Evolutionary conservation across 2,329 filamentous ascomycete species (phyloP).

Genomic region (Scytalidium lignicola): DNA sequence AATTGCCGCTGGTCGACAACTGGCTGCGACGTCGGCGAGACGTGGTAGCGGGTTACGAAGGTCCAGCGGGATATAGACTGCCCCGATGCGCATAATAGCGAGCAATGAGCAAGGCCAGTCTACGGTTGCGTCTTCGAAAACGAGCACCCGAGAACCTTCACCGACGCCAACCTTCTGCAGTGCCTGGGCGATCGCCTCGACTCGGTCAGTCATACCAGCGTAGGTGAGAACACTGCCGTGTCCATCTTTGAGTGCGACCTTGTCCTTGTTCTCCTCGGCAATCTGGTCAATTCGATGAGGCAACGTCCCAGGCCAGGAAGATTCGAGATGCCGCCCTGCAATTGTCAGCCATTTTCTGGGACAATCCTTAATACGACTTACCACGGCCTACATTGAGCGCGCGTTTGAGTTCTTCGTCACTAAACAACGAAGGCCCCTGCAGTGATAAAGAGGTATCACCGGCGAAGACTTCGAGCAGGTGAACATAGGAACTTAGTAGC

Average conservation of each 20-base stretch:
- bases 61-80: constrained; percentile 31
- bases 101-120: constrained; percentile 28
- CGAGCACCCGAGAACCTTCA: constrained; percentile 25
- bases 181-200: constrained; percentile 29
- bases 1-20: constrained; percentile 25
- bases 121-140: constrained; percentile 10
- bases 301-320: not conserved
- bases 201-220: constrained; percentile 26
- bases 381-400: not conserved
- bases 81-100: constrained; percentile 27
- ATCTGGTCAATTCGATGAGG: constrained; percentile 14
- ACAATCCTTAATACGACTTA: too few species aligned
- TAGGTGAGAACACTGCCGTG: constrained; percentile 29
- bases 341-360: too few species aligned
- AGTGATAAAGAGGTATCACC: constrained; percentile 11
- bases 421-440: not conserved
- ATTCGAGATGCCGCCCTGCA: too few species aligned
- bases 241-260: constrained; percentile 7
- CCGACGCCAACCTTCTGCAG: constrained; percentile 17
- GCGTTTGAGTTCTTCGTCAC: not conserved
- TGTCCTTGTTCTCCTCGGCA: constrained; percentile 1
- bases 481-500: constrained; percentile 3
- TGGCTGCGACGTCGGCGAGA: constrained; percentile 20
- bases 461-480: constrained; percentile 6
- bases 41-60: constrained; percentile 20